Base-by-base conservation (phyloP, 2,329 filamentous ascomycete genomes). In the Aspergillus sclerotialis region DNA sequence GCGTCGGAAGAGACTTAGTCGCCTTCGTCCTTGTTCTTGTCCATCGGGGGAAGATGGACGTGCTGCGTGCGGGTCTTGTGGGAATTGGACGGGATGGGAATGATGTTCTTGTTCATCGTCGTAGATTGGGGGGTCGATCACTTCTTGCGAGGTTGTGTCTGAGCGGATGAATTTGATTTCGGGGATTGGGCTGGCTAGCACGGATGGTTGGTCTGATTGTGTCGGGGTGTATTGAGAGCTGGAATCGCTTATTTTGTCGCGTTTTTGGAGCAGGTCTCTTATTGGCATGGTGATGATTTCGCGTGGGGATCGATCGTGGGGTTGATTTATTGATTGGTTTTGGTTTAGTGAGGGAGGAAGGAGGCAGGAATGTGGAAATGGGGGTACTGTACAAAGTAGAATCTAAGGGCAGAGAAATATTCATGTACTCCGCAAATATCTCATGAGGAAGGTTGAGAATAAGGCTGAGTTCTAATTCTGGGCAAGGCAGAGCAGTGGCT, bases 81-180 rank as follows among this genome's bases (percentile, higher is more conserved):
- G 43, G 36, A 28, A 40, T 27, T 33, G 27, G 31, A 37, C 42
- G 28, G 34, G 32, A 30, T 38, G 38, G 32, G 26, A 30, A 29
- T 26, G 42, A 19, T 26, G 19, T 37, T 33, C 9, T 35, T 44
- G 45, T 49, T 71, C 70, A 37, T 67, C 68, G 10, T 64, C 63
- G 46, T 71, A 72, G 33, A 58, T 56, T 5, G 87, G 83, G 8
- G 85, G 84, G 36, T 78, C 70, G 56, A 94, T 85, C 45, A 82
- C 68, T 59, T 95, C 87, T 56, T 88, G 76, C 2, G 81, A 79
- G 45, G 79, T 65, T 1, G 89, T 94, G 55, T 94, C 90, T 45
- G 85, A 82, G 42, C 88, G 82, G 53, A 92, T 73, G 65, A 95
- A 87, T 43, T 74, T 86, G 66, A 95, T 87, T 48, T 84, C 79